Evolutionary conservation across 2,329 filamentous ascomycete genomes (phyloP).

Genomic region (Phaeosphaeriaceae sp.): DNA sequence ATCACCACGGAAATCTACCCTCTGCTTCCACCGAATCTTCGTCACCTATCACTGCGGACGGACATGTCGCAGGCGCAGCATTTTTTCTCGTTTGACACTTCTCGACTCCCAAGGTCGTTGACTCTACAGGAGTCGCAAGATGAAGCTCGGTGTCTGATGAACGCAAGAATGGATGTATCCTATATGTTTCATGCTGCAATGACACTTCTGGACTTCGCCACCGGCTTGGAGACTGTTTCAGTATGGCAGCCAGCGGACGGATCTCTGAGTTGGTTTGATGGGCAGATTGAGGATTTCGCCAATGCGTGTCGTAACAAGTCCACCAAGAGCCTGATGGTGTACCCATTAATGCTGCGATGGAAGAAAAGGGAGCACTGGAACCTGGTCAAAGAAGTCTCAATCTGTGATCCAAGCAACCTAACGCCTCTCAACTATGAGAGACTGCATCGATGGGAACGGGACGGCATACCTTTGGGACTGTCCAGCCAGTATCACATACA

Average conservation of each 20-base stretch:
- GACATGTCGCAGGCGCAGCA: slow-evolving; percentile 36
- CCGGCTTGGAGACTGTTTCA: slow-evolving; percentile 27
- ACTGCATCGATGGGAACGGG: slow-evolving; percentile 26
- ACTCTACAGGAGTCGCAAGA: slow-evolving; percentile 23
- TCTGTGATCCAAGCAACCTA: slow-evolving; percentile 20
- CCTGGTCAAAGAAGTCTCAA: slow-evolving; percentile 26
- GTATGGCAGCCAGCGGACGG: slow-evolving; percentile 38
- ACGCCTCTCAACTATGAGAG: slow-evolving; percentile 2
- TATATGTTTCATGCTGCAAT: slow-evolving; percentile 30
- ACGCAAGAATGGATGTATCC: slow-evolving; percentile 35
- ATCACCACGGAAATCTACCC: slow-evolving; percentile 29
- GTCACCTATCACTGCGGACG: slow-evolving; percentile 29
- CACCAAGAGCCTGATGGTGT: slow-evolving; percentile 24
- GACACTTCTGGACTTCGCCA: slow-evolving; percentile 22
- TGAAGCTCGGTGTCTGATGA: slow-evolving; percentile 17
- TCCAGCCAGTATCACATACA: slow-evolving; percentile 33
- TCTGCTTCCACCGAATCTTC: slow-evolving; percentile 29
- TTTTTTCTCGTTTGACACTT: slow-evolving; percentile 25
- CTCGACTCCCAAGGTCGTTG: slow-evolving; percentile 18
- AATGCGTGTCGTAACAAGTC: slow-evolving; percentile 34
- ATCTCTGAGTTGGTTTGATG: slow-evolving; percentile 28
- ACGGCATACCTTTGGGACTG: slow-evolving; percentile 28
- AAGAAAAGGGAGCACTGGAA: slow-evolving; percentile 31
- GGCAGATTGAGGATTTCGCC: slow-evolving; percentile 29
- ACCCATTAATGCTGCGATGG: slow-evolving; percentile 31